Evolutionary conservation across 2,329 filamentous ascomycete species (phyloP).

Genomic region (Colletotrichum cordylinicola): DNA sequence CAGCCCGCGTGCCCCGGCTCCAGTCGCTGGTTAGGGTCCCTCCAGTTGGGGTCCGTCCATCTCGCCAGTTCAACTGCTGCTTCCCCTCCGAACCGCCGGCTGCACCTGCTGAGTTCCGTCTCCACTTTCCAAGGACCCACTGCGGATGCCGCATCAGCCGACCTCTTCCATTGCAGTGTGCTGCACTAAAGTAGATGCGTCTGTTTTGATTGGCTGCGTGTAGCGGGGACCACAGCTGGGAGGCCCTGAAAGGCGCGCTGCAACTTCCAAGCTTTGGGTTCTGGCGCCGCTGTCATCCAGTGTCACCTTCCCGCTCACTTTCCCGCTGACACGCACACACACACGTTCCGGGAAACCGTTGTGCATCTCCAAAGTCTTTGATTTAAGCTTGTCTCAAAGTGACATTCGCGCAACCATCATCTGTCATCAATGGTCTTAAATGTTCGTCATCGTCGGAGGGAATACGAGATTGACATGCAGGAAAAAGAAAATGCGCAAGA

Average conservation of each 20-base stretch:
- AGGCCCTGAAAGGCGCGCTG: neutral
- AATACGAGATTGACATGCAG: neutral
- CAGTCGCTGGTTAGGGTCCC: neutral
- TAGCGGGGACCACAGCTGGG: neutral
- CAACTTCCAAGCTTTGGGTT: neutral
- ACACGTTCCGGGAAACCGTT: neutral
- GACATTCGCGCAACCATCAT: neutral
- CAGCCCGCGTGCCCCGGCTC: neutral
- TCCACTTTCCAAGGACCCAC: neutral
- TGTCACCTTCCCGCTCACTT: neutral
- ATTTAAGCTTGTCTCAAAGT: neutral
- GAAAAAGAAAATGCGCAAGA: neutral
- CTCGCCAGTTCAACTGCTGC: neutral
- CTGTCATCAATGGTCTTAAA: neutral
- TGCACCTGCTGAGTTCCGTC: neutral
- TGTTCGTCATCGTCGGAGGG: neutral
- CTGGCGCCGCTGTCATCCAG: conserved; percentile 11
- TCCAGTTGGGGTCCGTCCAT: neutral
- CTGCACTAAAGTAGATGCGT: neutral
- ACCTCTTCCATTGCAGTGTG: neutral
- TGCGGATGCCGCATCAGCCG: conserved; percentile 8
- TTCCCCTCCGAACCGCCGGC: neutral
- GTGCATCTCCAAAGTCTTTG: neutral
- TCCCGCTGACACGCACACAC: neutral
- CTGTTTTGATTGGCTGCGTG: neutral